A percentile compares a stretch with the other conserved stretches of the same genome.
phyloP scores from a whole-genome alignment of 2,329 filamentous ascomycete genomes.

The Geosmithia putterillii region DNA sequence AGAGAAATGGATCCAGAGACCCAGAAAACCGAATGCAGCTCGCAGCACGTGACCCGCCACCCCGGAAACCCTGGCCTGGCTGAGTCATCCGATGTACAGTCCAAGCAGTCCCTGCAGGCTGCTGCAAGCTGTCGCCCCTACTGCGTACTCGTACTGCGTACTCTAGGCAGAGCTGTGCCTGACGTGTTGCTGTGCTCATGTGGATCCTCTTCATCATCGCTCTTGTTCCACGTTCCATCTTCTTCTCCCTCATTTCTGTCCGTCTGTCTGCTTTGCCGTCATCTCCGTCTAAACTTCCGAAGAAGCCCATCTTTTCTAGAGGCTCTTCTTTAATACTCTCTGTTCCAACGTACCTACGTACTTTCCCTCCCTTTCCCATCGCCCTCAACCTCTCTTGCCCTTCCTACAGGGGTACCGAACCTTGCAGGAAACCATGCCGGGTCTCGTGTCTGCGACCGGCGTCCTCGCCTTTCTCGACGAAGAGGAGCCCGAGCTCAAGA shows the following conservation, averaged over 20 bases:
- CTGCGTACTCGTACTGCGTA: background rate
- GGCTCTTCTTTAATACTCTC: background rate
- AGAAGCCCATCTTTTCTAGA: background rate
- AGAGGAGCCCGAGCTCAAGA: constrained; percentile 84
- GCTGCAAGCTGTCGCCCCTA: background rate
- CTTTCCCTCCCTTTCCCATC: constrained; percentile 1
- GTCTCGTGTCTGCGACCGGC: constrained; percentile 85
- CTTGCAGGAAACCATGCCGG: constrained; percentile 52
- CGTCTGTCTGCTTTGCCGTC: background rate
- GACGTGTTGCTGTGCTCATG: constrained; percentile 16
- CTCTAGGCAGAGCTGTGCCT: constrained; percentile 27
- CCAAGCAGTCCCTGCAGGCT: background rate
- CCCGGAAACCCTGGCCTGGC: background rate
- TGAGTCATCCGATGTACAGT: constrained; percentile 1
- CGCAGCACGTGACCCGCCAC: background rate
- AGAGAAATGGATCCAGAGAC: background rate
- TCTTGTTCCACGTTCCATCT: background rate
- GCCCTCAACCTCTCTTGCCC: constrained; percentile 1
- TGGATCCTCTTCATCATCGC: background rate
- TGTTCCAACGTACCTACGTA: background rate
- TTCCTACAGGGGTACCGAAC: background rate
- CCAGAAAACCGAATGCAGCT: background rate
- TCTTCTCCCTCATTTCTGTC: background rate
- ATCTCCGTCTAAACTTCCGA: background rate
- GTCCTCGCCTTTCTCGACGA: constrained; percentile 92